phyloP scores from a whole-genome alignment of 108 stramenopile genomes.

The Thalassiosira profunda region DNA sequence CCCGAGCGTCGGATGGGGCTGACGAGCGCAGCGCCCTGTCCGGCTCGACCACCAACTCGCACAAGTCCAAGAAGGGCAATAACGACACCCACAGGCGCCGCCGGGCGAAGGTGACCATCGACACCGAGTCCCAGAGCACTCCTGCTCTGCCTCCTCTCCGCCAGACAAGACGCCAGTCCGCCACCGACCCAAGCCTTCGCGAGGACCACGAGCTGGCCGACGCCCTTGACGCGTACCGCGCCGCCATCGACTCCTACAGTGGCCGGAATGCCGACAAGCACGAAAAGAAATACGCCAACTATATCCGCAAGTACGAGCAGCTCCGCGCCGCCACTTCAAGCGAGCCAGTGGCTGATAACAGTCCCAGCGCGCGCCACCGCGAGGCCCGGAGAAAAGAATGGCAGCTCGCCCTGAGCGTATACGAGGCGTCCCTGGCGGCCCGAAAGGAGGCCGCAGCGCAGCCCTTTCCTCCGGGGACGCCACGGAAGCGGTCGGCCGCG shows the following conservation, averaged over 20 bases:
- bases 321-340: slow-evolving; percentile 23
- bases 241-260: slow-evolving; percentile 49
- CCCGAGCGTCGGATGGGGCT: not conserved
- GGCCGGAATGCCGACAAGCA: slow-evolving; percentile 47
- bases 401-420: slow-evolving; percentile 72
- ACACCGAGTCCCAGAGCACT: not conserved
- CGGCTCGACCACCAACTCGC: not conserved
- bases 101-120: not conserved
- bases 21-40: slow-evolving; percentile 15
- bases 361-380: slow-evolving; percentile 5
- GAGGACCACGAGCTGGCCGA: slow-evolving; percentile 57
- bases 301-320: slow-evolving; percentile 49
- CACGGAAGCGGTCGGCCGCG: slow-evolving; percentile 27
- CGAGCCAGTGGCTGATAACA: too few species aligned
- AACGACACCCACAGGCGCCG: slow-evolving; percentile 19
- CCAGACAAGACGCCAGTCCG: slow-evolving; percentile 9
- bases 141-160: slow-evolving; percentile 6
- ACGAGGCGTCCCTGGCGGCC: slow-evolving; percentile 50
- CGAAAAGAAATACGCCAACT: slow-evolving; percentile 67
- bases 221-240: slow-evolving; percentile 66
- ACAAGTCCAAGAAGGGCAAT: slow-evolving; percentile 25
- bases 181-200: slow-evolving; percentile 9
- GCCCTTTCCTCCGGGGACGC: slow-evolving; percentile 23
- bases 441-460: slow-evolving; percentile 42
- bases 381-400: slow-evolving; percentile 42